Base-by-base conservation (phyloP, 2,329 filamentous ascomycete genomes). In the Fusarium sp. region DNA sequence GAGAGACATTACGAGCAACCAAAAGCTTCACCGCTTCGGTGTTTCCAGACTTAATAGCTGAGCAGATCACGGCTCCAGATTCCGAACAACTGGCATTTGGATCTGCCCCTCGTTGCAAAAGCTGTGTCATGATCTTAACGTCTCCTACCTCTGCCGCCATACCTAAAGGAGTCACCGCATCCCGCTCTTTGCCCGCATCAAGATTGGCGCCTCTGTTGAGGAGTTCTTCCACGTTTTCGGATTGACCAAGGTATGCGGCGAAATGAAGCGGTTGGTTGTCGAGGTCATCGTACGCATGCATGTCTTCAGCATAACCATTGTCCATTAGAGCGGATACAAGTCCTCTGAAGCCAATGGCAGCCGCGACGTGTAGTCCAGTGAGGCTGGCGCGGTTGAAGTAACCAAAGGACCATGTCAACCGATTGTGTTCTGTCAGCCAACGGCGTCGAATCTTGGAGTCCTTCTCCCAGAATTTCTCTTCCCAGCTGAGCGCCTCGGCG, bases 11-110 rank as follows among this genome's bases (percentile, higher is more conserved):
- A 10, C 77, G 73, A 24, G 80, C 76, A 3, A 83, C 81, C 3
- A 83, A 74, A 24, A 83, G 69, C 58, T 79, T 78, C 3, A 83
- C 81, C 1, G 81, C 80, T 2, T 77, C 80, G 10, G 76, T 74
- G 18, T 82, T 83, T 6, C 81, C 81, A 2, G 81, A 83, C 12
- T 74, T 76, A 12, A 83, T 83, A 2, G 81, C 81, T 1, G 80
- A 77, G 41, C 81, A 82, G 18, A 83, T 77, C 1, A 83, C 81
- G 0, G 77, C 78, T 0, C 80, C 55, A 24, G 71, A 71, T 2
- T 64, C 52, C 9, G 69, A 22, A 7, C 72, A 47, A 60, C 65
- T 27, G 2, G 80, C 79, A 45, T 83, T 81, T 1, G 79, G 73
- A 32, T 82, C 73, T 4, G 81, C 81, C 8, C 78, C 77, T 60